Base-by-base conservation (phyloP, 305 asterid species). In the Fraxinus velutina region DNA sequence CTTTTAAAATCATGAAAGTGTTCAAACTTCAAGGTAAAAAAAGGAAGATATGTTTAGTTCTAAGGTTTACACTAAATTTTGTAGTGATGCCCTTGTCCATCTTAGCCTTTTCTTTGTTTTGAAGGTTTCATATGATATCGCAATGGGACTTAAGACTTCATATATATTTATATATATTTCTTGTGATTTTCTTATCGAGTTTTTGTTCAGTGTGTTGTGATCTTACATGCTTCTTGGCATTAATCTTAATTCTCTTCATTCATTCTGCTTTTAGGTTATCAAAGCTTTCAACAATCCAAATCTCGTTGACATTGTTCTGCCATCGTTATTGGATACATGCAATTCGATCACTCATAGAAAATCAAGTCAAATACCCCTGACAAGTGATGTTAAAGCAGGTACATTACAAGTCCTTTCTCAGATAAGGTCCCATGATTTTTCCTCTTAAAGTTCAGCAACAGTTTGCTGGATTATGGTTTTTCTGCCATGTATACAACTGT, bases 231-330 rank as follows among this genome's bases (percentile, higher is more conserved):
- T 78, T 82, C 86, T 75, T 85, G 76, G 85, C 75, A n/a, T 60
- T 42, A 77, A 71, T 83, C 50, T 34, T 72, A 73, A 81, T 77
- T 84, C 82, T 85, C 71, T 55, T 78, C 66, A 75, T 83, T 74
- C 15, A 73, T 85, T 62, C 82, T 55, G 72, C 73, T 77, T 83
- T 81, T 87, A 96, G 98, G 93, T 90, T 83, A 84, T 92, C 79
- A 93, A 90, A 89, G 97, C 98, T 52, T 93, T 94, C 89, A 85
- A 88, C 74, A 88, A 88, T 78, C 93, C 97, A 29, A 92, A 89
- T 73, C 94, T 93, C 91, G 91, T 93, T 85, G 91, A 88, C 79
- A 74, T 77, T 83, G 92, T 91, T 81, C 88, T 94, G 78, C 97
- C 95, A 80, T 87, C 87, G 82, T 85, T 96, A 79, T 82, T 84